Base-by-base conservation (phyloP, 257 asterid species). In the Paulownia fortunei region DNA sequence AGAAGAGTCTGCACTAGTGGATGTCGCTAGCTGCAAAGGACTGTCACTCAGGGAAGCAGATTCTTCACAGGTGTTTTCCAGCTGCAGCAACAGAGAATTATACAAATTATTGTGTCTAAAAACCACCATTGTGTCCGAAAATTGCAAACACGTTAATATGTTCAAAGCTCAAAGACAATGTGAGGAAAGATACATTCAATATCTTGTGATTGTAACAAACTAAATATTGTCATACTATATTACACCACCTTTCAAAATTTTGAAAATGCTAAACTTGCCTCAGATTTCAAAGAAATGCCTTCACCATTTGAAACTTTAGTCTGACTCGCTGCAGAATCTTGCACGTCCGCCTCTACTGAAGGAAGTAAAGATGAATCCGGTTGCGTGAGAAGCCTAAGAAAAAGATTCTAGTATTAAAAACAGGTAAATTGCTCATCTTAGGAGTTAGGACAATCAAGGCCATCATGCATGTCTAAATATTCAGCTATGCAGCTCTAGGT, bases 351-450 rank as follows among this genome's bases (percentile, higher is more conserved):
- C 66, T 86, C 87, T 7, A 54, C 34, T 2, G 82, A 80, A 41
- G 91, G 87, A 80, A 72, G 80, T 58, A 79, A 68, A 79, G 87
- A 83, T 21, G 80, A 39, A 42, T 74, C 90, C 0, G 89, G 88
- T 62, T 85, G 91, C 56, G 83, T 44, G 44, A 89, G 83, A 79
- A 88, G 90, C 97, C 98, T 94, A 84, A 55, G 62, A 68, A 78
- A 77, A 74, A 32, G 27, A 62, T 55, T 32, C 32, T 49, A 47
- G 63, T 37, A 42, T 49, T 54, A 21, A n/a, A n/a, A 36, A 10
- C 6, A 18, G 32, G 27, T 3, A 7, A 70, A 54, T 21, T 62
- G 51, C 21, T 49, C 44, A 7, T 75, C 4, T 13, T 27, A 69
- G 63, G 26, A 23, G 51, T 0, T 37, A 42, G 59, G 61, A 66